These are phyloP conservation scores for Candida xyloterini DNA, from an alignment of 805 yeast genomes.

Conservation along the genomic window DNA sequence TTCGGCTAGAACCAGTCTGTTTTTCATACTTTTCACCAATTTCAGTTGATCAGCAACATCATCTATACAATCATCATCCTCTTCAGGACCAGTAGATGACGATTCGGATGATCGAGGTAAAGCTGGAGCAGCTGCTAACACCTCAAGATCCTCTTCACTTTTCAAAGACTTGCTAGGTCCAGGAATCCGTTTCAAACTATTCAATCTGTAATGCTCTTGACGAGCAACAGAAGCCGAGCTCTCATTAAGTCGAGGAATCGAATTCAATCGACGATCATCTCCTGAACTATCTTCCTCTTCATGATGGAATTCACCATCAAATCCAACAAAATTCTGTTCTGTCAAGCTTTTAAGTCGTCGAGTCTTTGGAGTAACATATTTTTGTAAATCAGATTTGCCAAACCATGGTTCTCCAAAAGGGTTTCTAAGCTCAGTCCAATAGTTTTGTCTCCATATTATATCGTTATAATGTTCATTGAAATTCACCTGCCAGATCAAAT, in stretches of 20 bases:
- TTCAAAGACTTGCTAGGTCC: conserved; percentile 14
- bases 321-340: conserved; percentile 28
- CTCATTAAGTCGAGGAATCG: conserved; percentile 23
- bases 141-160: conserved; percentile 15
- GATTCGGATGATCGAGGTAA: conserved; percentile 14
- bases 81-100: conserved; percentile 5
- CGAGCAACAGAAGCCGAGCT: conserved; percentile 29
- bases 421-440: conserved; percentile 50
- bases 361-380: conserved; percentile 6
- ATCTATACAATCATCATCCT: conserved; percentile 8
- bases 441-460: conserved; percentile 51
- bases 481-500: conserved; percentile 63
- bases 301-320: conserved; percentile 25
- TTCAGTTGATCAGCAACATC: conserved; percentile 15
- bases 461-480: conserved; percentile 57
- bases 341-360: conserved; percentile 19
- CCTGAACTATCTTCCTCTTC: conserved; percentile 20
- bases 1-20: conserved; percentile 16
- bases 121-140: neutral
- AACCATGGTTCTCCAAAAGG: conserved; percentile 52
- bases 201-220: conserved; percentile 24
- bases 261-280: conserved; percentile 18
- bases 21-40: conserved; percentile 15
- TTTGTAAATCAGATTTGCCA: conserved; percentile 28
- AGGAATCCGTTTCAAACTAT: conserved; percentile 19